These are phyloP conservation scores for Silene noctiflora DNA, from an alignment of 179 eudicot species.

Conservation along the genomic window DNA sequence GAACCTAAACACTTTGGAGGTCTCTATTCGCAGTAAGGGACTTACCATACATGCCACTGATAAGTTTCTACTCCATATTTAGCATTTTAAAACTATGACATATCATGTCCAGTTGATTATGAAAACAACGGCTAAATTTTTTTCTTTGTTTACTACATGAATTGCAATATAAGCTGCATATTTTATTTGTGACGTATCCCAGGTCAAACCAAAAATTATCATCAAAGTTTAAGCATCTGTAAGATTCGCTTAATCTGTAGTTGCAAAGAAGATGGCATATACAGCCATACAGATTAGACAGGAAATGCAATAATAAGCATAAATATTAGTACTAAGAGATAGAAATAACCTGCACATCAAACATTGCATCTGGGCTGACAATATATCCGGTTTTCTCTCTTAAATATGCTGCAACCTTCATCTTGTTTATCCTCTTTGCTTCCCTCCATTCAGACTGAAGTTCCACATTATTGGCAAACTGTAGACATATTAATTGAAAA, in stretches of 20 bases:
- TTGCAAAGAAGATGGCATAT: not conserved
- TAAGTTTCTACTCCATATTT: not conserved
- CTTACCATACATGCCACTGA: not conserved
- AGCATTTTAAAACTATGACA: not conserved
- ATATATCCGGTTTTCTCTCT: conserved; percentile 53
- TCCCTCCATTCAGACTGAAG: conserved; percentile 63
- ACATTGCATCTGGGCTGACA: conserved; percentile 61
- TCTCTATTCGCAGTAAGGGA: not conserved
- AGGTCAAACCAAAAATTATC: not conserved
- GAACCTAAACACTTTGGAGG: conserved; percentile 11
- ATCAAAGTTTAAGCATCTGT: not conserved
- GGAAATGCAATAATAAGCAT: not conserved
- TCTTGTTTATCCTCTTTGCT: conserved; percentile 49
- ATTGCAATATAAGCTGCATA: conserved; percentile 7
- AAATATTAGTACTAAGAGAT: not conserved
- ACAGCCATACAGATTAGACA: no score
- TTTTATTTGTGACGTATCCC: not conserved
- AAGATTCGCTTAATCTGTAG: not conserved
- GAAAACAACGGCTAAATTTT: not conserved
- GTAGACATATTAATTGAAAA: conserved; percentile 7
- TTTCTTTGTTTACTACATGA: not conserved
- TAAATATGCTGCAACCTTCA: conserved; percentile 45
- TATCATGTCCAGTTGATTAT: not conserved
- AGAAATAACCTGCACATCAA: conserved; percentile 54
- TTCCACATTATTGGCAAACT: conserved; percentile 52